Percentiles rank a stretch among this genome's conserved stretches.
These are phyloP conservation scores for Mortierella claussenii DNA, from an alignment of 192 early-diverging fungal genomes.

Conservation along the genomic window DNA sequence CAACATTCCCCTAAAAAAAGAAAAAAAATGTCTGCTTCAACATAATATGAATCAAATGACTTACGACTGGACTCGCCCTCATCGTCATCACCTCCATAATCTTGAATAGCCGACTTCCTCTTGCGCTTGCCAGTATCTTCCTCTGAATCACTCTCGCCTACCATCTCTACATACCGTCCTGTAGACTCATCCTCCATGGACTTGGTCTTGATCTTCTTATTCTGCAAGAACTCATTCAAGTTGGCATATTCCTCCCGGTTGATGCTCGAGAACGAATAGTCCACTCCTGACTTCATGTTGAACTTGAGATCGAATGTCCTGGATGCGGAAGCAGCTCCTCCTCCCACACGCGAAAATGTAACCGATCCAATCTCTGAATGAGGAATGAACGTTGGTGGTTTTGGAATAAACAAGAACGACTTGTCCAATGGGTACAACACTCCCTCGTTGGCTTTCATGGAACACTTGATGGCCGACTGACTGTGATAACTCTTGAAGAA, in stretches of 20 bases:
- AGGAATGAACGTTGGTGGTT: conserved; percentile 91
- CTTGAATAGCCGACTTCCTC: conserved; percentile 32
- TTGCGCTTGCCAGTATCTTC: conserved; percentile 49
- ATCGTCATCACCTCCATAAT: conserved; percentile 61
- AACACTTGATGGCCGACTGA: conserved; percentile 89
- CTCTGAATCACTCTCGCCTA: conserved; percentile 37
- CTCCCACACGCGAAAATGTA: conserved; percentile 87
- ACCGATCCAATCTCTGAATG: conserved; percentile 86
- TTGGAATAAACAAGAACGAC: conserved; percentile 93
- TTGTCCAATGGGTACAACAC: conserved; percentile 94
- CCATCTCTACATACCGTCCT: conserved; percentile 43
- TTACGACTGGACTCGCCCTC: conserved; percentile 70
- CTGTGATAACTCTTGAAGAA: conserved; percentile 75
- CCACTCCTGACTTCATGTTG: conserved; percentile 80
- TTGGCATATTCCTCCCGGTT: conserved; percentile 88
- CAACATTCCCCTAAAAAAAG: conserved; percentile 7
- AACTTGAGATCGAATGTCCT: conserved; percentile 96
- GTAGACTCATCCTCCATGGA: conserved; percentile 51
- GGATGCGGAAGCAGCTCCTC: conserved; percentile 59
- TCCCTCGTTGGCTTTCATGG: conserved; percentile 97
- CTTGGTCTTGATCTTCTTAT: conserved; percentile 85
- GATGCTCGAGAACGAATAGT: conserved; percentile 90
- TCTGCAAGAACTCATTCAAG: conserved; percentile 83
- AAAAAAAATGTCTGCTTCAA: conserved; percentile 25
- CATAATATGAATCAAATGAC: too few relatives aligned